A percentile compares a stretch with the other conserved stretches of the same genome.
phyloP scores from a whole-genome alignment of 2,329 filamentous ascomycete genomes.

The Zopfia rhizophila region DNA sequence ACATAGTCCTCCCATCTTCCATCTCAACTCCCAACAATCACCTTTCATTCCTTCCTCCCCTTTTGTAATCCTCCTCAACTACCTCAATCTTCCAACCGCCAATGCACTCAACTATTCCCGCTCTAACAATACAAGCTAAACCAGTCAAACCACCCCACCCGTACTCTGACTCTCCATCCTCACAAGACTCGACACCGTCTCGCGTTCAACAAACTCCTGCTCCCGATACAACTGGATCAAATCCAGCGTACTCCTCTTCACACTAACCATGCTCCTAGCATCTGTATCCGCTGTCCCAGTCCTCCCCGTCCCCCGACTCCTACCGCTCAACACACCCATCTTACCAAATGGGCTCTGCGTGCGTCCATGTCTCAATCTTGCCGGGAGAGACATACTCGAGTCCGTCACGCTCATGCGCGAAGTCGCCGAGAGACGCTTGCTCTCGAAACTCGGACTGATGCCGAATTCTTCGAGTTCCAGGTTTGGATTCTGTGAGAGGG shows the following conservation, averaged over 20 bases:
- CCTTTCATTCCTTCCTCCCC: too few relatives aligned
- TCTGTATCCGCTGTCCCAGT: slow-evolving; percentile 27
- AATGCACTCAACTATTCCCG: too few relatives aligned
- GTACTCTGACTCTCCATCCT: slow-evolving; percentile 19
- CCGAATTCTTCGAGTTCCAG: slow-evolving; percentile 8
- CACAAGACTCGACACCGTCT: slow-evolving; percentile 37
- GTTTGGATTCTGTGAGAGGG: slow-evolving; percentile 2
- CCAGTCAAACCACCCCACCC: too few relatives aligned
- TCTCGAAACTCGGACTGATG: neutral
- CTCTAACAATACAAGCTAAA: too few relatives aligned
- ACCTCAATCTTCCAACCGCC: too few relatives aligned
- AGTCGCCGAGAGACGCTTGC: slow-evolving; percentile 19
- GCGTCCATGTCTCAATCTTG: too few relatives aligned
- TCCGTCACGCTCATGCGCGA: too few relatives aligned
- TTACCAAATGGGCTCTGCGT: too few relatives aligned
- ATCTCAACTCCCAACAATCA: too few relatives aligned
- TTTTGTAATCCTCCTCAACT: too few relatives aligned
- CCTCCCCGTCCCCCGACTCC: slow-evolving; percentile 26
- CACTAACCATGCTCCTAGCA: slow-evolving; percentile 43
- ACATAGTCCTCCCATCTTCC: too few relatives aligned
- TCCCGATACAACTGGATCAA: slow-evolving; percentile 50
- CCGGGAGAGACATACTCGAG: too few relatives aligned
- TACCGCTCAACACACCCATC: slow-evolving; percentile 31
- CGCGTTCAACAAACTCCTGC: slow-evolving; percentile 48
- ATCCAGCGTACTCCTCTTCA: slow-evolving; percentile 54